Evolutionary conservation across 2,329 filamentous ascomycete species (phyloP), one percentile per base, ranked within the genome.

Genomic region (Elsinoe perseae): DNA sequence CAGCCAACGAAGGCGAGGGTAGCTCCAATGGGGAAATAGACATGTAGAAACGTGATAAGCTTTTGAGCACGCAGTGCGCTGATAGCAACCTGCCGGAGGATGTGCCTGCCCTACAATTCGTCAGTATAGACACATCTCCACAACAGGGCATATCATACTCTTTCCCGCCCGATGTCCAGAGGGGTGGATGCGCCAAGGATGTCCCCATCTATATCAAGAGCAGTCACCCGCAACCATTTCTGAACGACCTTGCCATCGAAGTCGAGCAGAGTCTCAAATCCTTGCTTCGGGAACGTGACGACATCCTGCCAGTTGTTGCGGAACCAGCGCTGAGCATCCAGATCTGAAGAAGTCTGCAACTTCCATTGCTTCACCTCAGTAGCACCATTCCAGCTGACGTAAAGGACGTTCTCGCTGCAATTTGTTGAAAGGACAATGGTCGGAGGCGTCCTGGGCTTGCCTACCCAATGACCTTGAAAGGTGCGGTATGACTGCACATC

Each of bases 351-450:
- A 12, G 48, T 53, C 34, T 66, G 63, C 1, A 65, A 42, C 9
- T 60, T 38, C 62, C 61, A 65, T 7, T 56, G 44, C 8, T 10
- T 36, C 4, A 65, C 61, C 40, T 64, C 62, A 0, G 64, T 67
- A 4, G 65, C 65, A 16, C 65, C 65, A 34, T 65, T 66, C 64
- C 65, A 67, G 57, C 60, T 64, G 23, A 64, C 59, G 50, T 57
- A 61, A 21, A 62, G 32, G 14, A 54, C 36, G 20, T 48, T 53
- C 20, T 54, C 56, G 30, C 48, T 36, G n/a, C 28, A 34, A 18
- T 57, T 53, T 8, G 53, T 34, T 2, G 53, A 58, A 16, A 63
- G 54, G 1, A 54, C 43, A 7, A 63, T 61, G 16, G 53, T 53
- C 8, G 61, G 48, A 8, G 48, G 43, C 14, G 56, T 52, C 1